Percentiles rank a stretch among this genome's conserved stretches.
phyloP scores from a whole-genome alignment of 2,329 filamentous ascomycete species.

The Ophiobolus disseminans region DNA sequence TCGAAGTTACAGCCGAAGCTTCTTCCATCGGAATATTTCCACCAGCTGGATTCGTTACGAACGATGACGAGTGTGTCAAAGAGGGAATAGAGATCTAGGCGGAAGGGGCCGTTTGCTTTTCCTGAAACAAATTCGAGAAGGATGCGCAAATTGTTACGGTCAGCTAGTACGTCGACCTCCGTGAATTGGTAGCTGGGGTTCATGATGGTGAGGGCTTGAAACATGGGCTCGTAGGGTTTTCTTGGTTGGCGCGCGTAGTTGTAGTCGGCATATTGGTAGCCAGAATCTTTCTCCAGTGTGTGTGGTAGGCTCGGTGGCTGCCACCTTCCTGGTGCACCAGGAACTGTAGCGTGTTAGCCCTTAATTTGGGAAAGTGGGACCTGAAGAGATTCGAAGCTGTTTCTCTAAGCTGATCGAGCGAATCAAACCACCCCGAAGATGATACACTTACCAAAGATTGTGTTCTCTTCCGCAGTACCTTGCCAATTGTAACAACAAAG shows the following conservation, averaged over 20 bases:
- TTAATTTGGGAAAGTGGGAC: not conserved
- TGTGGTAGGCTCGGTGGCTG: constrained; percentile 22
- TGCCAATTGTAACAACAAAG: constrained; percentile 42
- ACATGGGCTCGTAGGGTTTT: constrained; percentile 36
- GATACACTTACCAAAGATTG: constrained; percentile 26
- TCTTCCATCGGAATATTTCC: constrained; percentile 21
- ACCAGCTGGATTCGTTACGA: constrained; percentile 33
- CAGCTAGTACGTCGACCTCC: constrained; percentile 35
- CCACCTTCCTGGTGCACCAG: constrained; percentile 36
- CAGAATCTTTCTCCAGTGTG: constrained; percentile 25
- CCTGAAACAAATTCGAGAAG: constrained; percentile 36
- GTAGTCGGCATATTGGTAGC: constrained; percentile 33
- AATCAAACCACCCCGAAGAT: too few species aligned
- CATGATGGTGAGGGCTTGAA: constrained; percentile 32
- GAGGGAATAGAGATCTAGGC: constrained; percentile 31
- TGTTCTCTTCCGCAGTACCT: constrained; percentile 28
- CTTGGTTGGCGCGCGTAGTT: constrained; percentile 36
- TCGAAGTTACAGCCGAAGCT: constrained; percentile 37
- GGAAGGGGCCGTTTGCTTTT: constrained; percentile 30
- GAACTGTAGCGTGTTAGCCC: constrained; percentile 21
- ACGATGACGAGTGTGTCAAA: constrained; percentile 37
- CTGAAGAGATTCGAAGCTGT: not conserved
- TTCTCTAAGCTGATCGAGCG: not conserved
- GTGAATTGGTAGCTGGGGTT: constrained; percentile 28
- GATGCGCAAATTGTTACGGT: constrained; percentile 38